Evolutionary conservation across 2,329 filamentous ascomycete genomes (phyloP), one percentile per base, ranked within the genome.

Genomic region (Xylaria sp.): DNA sequence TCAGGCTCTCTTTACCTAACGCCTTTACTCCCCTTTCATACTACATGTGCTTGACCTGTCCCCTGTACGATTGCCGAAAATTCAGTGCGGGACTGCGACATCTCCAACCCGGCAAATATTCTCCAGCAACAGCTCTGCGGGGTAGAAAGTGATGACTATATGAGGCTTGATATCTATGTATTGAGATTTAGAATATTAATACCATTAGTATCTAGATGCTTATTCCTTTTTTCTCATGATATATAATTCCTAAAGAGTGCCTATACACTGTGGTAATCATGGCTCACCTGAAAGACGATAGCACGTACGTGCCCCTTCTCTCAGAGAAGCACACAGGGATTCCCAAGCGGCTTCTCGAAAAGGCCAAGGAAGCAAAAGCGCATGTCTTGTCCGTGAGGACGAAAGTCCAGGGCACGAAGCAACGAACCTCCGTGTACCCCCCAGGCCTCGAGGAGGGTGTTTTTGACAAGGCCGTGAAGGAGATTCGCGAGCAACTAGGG

Each of bases 281-380:
- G 68, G 55, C 67, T 13, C 43, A 58, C 49, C 51, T 33, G 8
- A 57, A 76, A 15, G 74, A 79, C 63, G 76, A 75, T 49, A 73
- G 71, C 46, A 74, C 73, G 5, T 66, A 75, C 39, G 75, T 82
- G 6, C 80, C 80, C 5, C 77, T 79, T 6, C 78, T 82, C 10
- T 77, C 79, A 3, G 77, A 80, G 56, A 77, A 77, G 20, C 79
- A 83, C 71, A 81, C 80, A 12, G 81, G 82, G 18, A 82, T 83
- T 55, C 81, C 82, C 1, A 61, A 70, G 0, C 80, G 74, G 61
- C 75, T 82, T 1, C 75, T 81, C 13, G 78, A 80, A 28, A 81
- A 82, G 67, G 81, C 81, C 25, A 55, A 69, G 41, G 7, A 74
- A 4, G 77, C 77, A 23, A 82, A 82, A 66, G 73, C 73, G 15